These are phyloP conservation scores for Mycena belliarum DNA, from an alignment of 768 basidiomycete species.

Conservation along the genomic window DNA sequence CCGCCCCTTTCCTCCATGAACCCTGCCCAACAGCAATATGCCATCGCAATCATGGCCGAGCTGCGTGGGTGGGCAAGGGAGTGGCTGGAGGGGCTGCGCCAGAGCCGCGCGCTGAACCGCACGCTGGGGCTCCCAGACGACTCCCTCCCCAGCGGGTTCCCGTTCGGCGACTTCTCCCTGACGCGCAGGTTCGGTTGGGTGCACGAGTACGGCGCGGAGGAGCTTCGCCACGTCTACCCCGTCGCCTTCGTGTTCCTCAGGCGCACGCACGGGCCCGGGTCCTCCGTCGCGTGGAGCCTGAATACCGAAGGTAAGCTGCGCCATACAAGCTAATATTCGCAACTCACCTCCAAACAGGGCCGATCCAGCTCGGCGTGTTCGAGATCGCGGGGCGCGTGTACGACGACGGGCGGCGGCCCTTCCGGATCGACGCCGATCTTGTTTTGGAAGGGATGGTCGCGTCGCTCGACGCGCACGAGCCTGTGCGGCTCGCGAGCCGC, in stretches of 20 bases:
- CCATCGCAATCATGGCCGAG: slow-evolving; percentile 4
- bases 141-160: slow-evolving; percentile 10
- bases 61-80: slow-evolving; percentile 2
- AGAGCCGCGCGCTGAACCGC: background rate
- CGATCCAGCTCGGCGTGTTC: slow-evolving; percentile 1
- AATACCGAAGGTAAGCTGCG: background rate
- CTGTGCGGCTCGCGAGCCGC: slow-evolving; percentile 7
- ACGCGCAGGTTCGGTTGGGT: slow-evolving; percentile 4
- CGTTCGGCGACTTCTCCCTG: slow-evolving; percentile 1
- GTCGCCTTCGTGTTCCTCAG: slow-evolving; percentile 9
- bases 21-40: background rate
- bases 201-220: slow-evolving; percentile 2
- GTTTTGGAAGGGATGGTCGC: slow-evolving; percentile 9
- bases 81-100: slow-evolving; percentile 5
- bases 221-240: background rate
- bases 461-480: background rate
- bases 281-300: slow-evolving; percentile 12
- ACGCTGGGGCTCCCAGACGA: background rate
- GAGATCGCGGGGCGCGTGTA: slow-evolving; percentile 9
- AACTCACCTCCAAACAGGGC: background rate
- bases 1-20: slow-evolving; percentile 6
- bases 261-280: slow-evolving; percentile 1
- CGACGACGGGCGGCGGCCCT: background rate
- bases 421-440: slow-evolving; percentile 9
- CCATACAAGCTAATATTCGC: background rate